Base-by-base conservation (phyloP, 2,329 filamentous ascomycete genomes). In the Calonectria pseudoreteaudii region DNA sequence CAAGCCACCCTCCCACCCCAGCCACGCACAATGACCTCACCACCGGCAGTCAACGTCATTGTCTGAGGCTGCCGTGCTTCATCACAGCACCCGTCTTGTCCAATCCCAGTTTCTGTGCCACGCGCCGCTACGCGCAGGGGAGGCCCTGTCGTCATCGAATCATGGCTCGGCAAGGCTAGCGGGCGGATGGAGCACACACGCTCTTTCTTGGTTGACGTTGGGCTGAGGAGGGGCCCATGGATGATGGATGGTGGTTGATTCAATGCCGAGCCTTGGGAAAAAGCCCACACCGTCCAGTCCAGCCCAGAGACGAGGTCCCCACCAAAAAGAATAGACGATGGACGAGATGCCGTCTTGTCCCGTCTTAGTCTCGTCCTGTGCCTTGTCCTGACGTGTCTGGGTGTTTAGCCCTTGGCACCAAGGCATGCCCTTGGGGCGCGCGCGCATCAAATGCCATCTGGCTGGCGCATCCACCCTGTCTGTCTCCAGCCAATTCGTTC, bases 1-100 rank as follows among this genome's bases (percentile, higher is more conserved):
- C 50, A 72, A 74, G 69, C 72, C 69, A 69, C 56, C 26, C 41
- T 34, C 41, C 20, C n/a, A 30, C 72, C 11, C 56, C 68, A 74
- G 72, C 72, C 72, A 71, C 72, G 36, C 36, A 34, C 38, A 50
- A 74, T 74, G 72, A 74, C 69, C 65, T 74, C 72, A 74, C 52
- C 56, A 44, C 47, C 58, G 31, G 38, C 26, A 50, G 38, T 28
- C 47, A 70, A 66, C 69, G 68, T 70, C 68, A 68, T 68, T 65
- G 28, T 52, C 52, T 66, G 31, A 44, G 41, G 47, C 34, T 62
- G 36, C 31, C 23, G 30, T 47, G 60, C 38, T 49, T 41, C 67
- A 62, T 8, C 56, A 60, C 14, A 7, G 23, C 34, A 38, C 16
- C 23, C 14, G 36, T 38, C n/a, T n/a, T 41, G 56, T 38, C 56